Evolutionary conservation across 495 filamentous ascomycete species (phyloP).

Genomic region (Aspergillus coremiiformis): DNA sequence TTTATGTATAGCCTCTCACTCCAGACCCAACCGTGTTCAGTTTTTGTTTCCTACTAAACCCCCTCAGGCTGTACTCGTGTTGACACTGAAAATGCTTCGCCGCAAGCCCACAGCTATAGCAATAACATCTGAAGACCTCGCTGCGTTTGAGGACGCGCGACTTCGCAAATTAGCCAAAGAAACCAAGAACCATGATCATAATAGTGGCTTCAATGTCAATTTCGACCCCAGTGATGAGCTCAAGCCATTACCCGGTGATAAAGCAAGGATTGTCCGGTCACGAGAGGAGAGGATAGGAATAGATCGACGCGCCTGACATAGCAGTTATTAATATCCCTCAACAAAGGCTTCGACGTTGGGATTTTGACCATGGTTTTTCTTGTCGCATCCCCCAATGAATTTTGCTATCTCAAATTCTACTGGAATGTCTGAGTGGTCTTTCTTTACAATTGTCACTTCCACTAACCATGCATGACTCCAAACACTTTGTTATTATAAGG

Average conservation of each 20-base stretch:
- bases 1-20: neutral
- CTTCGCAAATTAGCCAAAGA: constrained; percentile 26
- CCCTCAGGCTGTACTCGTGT: neutral
- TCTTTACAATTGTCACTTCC: too few relatives aligned
- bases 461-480: too few relatives aligned
- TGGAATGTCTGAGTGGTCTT: too few relatives aligned
- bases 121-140: constrained; percentile 70
- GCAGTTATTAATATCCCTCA: neutral
- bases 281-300: constrained; percentile 46
- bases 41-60: neutral
- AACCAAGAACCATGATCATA: constrained; percentile 18
- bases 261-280: constrained; percentile 41
- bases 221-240: constrained; percentile 53
- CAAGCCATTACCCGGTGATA: constrained; percentile 49
- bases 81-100: constrained; percentile 58
- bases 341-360: neutral
- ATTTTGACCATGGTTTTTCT: too few relatives aligned
- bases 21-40: neutral
- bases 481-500: too few relatives aligned
- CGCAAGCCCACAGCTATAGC: constrained; percentile 70
- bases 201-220: constrained; percentile 15
- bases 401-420: too few relatives aligned
- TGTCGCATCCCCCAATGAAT: too few relatives aligned
- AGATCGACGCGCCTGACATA: constrained; percentile 24
- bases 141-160: constrained; percentile 61